These are phyloP conservation scores for Saccharomyces pastorianus DNA, from an alignment of 1,139 yeast species.

Conservation along the genomic window DNA sequence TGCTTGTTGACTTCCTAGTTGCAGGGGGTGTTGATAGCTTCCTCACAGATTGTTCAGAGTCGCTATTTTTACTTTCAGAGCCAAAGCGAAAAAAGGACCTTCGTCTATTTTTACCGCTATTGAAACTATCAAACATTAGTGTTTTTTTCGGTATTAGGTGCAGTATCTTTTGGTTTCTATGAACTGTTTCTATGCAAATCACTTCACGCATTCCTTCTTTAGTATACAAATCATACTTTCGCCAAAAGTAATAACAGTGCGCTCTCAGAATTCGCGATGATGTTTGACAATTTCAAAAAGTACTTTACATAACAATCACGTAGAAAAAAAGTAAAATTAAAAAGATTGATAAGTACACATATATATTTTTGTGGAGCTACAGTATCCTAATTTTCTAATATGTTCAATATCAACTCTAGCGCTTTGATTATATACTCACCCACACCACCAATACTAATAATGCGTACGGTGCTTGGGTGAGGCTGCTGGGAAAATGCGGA, in stretches of 20 bases:
- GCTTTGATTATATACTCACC: slow-evolving; percentile 28
- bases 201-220: not conserved
- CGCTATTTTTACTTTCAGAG: slow-evolving; percentile 5
- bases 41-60: not conserved
- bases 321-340: not conserved
- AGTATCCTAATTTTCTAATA: slow-evolving; percentile 8
- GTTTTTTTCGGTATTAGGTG: not conserved
- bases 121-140: slow-evolving; percentile 15
- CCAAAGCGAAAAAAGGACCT: slow-evolving; percentile 25
- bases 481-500: slow-evolving; percentile 17
- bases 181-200: not conserved
- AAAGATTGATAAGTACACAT: not conserved
- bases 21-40: not conserved
- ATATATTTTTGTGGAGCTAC: not conserved
- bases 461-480: slow-evolving; percentile 29
- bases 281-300: not conserved
- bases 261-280: not conserved
- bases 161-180: not conserved
- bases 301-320: not conserved
- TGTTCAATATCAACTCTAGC: slow-evolving; percentile 17
- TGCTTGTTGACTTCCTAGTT: not conserved
- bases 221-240: not conserved
- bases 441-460: slow-evolving; percentile 31
- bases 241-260: not conserved
- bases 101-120: slow-evolving; percentile 14